Evolutionary conservation across 176 grass and related monocot genomes (phyloP), one percentile per base, ranked within the genome.

Genomic region (Dactylis glomerata): DNA sequence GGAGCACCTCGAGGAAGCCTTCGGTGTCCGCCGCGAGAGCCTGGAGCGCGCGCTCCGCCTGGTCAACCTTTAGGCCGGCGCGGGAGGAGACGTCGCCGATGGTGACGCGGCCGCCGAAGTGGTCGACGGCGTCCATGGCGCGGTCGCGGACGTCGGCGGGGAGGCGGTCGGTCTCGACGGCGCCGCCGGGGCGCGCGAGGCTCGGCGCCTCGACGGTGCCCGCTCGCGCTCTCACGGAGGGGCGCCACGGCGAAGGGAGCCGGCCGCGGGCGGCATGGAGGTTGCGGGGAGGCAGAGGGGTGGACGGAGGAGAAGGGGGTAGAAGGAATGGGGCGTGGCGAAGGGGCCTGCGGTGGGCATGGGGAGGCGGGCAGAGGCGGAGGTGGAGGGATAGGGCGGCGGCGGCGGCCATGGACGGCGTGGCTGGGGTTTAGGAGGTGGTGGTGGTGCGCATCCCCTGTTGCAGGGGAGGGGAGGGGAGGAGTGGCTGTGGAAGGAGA

Each of bases 1-100:
- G 33, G 86, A 40, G 82, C n/a, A 99, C 96, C 96, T 99, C 96
- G 81, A 99, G 89, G 84, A 99, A 99, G 64, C 96, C 96, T 10
- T 83, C 96, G 51, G 96, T 99, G 86, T 99, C 96, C 5, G 96
- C 84, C 15, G 96, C 96, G 36, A 99, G 91, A 12, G 93, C 96
- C 83, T 99, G 93, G 32, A 99, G 91, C 30, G 96, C 96, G 80
- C 89, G 87, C 87, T 99, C 96, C 0, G 89, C 91, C 84, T 92
- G 87, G 62, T 83, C 88, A 56, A 99, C 44, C 86, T 96, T 86
- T 31, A 99, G 78, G 34, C 96, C 96, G 5, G 96, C 89, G 68
- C 83, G 88, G 44, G 88, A 91, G 5, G 93, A 81, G 30, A 99
- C 93, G 62, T 99, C 96, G 17, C 96, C 96, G 13, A 94, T 90